Evolutionary conservation across 176 grass and related monocot species (phyloP), one percentile per base, ranked within the genome.

Genomic region (Musa troglodytarum): DNA sequence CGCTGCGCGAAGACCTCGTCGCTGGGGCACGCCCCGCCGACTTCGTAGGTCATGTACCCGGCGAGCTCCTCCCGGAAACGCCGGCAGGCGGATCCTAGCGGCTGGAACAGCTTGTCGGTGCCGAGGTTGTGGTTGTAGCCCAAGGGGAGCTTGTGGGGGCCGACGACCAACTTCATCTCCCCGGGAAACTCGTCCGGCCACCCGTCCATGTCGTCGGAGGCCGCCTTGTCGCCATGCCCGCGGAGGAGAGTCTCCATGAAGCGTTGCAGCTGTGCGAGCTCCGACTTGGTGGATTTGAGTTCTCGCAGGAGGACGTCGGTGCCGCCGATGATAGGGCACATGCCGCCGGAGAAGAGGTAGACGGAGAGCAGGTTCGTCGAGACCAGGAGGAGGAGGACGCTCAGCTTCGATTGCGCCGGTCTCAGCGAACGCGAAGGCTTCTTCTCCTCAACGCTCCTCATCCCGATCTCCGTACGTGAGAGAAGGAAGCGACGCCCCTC

Each of bases 81-180:
- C 68, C 26, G 49, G 68, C 68, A 70, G 7, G 68, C 68, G 26
- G 23, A 49, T 10, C 67, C 67, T 26, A 69, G 43, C 14, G 67
- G 11, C 28, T 26, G 68, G 68, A 70, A 70, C 1, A 70, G 68
- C 43, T 70, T 29, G 29, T 70, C 68, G 14, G 68, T 50, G 68
- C 68, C 68, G 29, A 70, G 67, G 34, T 70, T 70, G 12, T 8
- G 22, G 14, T 43, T 70, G 68, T 17, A 70, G 28, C 68, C 68
- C 7, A 70, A 13, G 14, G 68, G 68, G 68, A 70, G 68, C 68
- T 70, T 70, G 68, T 70, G 68, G 15, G 68, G 68, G 2, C 68
- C 68, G 9, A 12, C 68, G 14, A 29, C 68, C 11, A 70, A 14
- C 11, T 54, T 54, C 53, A 54, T 10, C 53, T 54, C 53, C 53